Conservation (phyloP, 2,329 filamentous ascomycete species). For the Aspergillus sp. region DNA sequence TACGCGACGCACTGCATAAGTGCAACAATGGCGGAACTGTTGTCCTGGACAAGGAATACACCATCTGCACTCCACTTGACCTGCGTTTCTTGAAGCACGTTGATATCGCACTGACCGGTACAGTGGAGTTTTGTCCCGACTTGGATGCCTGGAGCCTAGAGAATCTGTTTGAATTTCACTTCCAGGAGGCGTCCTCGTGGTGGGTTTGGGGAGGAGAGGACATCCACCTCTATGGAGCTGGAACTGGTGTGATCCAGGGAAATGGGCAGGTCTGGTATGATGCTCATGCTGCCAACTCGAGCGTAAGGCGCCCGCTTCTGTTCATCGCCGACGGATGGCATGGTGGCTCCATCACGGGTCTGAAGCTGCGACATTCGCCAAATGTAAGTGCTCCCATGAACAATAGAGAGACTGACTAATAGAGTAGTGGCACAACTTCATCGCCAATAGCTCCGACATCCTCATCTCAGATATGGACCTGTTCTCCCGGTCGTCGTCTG, state of each 20-base stretch:
- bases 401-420: too few relatives aligned
- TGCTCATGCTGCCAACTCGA: slow-evolving; percentile 59
- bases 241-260: slow-evolving; percentile 56
- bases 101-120: slow-evolving; percentile 63
- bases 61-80: slow-evolving; percentile 63
- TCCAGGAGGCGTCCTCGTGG: slow-evolving; percentile 68
- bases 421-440: slow-evolving; percentile 61
- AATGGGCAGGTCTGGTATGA: slow-evolving; percentile 67
- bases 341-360: slow-evolving; percentile 57
- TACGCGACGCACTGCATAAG: slow-evolving; percentile 55
- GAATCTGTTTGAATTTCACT: slow-evolving; percentile 63
- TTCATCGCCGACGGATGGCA: slow-evolving; percentile 59
- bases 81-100: slow-evolving; percentile 64
- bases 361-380: slow-evolving; percentile 61
- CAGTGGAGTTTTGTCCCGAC: slow-evolving; percentile 64
- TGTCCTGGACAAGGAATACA: slow-evolving; percentile 60
- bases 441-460: slow-evolving; percentile 65
- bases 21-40: slow-evolving; percentile 66
- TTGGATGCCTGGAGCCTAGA: slow-evolving; percentile 65
- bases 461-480: slow-evolving; percentile 59
- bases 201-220: slow-evolving; percentile 57
- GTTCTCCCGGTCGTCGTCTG: slow-evolving; percentile 57
- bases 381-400: too few relatives aligned
- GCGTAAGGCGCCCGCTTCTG: slow-evolving; percentile 52
- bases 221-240: slow-evolving; percentile 68